These are phyloP conservation scores for Penicillium fimorum DNA, from an alignment of 495 filamentous ascomycete genomes.

Conservation along the genomic window DNA sequence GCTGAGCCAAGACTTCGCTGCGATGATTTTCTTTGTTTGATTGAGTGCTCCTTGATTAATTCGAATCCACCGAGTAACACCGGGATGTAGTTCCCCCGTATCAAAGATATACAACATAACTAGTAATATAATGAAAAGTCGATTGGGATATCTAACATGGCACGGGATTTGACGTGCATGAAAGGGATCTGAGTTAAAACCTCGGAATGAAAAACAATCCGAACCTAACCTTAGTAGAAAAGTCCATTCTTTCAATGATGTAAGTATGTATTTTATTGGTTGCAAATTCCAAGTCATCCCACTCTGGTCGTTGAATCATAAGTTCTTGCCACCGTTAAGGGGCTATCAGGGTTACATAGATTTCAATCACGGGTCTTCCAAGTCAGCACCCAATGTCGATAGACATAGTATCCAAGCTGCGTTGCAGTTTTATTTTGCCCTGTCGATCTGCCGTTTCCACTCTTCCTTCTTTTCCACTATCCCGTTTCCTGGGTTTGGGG, in stretches of 20 bases:
- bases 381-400: background rate
- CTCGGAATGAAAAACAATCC: constrained; percentile 1
- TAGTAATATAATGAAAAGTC: too few relatives aligned
- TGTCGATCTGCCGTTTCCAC: constrained; percentile 13
- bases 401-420: background rate
- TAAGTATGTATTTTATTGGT: background rate
- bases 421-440: background rate
- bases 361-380: background rate
- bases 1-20: background rate
- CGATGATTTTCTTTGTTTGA: constrained; percentile 5
- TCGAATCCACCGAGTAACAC: background rate
- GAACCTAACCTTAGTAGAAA: background rate
- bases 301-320: background rate
- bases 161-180: constrained; percentile 3
- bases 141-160: too few relatives aligned
- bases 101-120: background rate
- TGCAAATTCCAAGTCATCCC: constrained; percentile 8
- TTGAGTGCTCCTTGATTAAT: background rate
- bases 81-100: background rate
- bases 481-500: constrained; percentile 16
- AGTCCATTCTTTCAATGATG: background rate
- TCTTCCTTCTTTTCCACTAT: constrained; percentile 11
- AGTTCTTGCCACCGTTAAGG: constrained; percentile 7
- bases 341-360: constrained; percentile 3
- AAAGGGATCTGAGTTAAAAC: background rate